phyloP scores from a whole-genome alignment of 257 asterid species.

The Ballota nigra region DNA sequence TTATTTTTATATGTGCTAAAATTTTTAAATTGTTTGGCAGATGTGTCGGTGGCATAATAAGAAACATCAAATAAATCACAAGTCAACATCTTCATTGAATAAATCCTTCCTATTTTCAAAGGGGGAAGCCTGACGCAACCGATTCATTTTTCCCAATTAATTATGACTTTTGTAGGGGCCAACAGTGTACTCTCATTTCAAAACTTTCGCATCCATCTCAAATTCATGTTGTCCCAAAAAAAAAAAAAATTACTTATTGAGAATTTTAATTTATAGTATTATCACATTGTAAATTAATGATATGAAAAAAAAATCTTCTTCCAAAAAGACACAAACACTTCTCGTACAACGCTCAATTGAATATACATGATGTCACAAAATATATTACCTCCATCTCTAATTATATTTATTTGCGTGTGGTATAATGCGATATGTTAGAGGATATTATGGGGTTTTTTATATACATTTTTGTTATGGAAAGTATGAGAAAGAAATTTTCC shows the following conservation, averaged over 20 bases:
- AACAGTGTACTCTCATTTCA: neutral
- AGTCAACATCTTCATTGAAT: constrained; percentile 3
- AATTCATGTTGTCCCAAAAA: neutral
- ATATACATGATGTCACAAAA: too few relatives aligned
- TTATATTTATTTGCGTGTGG: too few relatives aligned
- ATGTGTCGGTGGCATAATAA: neutral
- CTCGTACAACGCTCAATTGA: too few relatives aligned
- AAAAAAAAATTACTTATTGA: neutral
- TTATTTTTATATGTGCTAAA: neutral
- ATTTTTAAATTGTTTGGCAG: neutral
- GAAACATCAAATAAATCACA: neutral
- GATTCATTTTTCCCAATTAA: neutral
- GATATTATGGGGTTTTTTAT: too few relatives aligned
- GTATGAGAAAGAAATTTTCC: too few relatives aligned
- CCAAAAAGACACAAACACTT: too few relatives aligned
- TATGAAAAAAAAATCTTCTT: too few relatives aligned
- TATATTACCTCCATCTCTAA: too few relatives aligned
- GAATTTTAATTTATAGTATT: neutral
- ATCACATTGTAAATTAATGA: too few relatives aligned
- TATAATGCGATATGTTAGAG: too few relatives aligned
- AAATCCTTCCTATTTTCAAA: neutral
- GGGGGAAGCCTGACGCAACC: neutral
- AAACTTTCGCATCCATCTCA: neutral
- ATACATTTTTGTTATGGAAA: too few relatives aligned
- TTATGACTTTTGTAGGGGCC: neutral